phyloP scores from a whole-genome alignment of 148 eudicot genomes.

The Drosera capensis region DNA sequence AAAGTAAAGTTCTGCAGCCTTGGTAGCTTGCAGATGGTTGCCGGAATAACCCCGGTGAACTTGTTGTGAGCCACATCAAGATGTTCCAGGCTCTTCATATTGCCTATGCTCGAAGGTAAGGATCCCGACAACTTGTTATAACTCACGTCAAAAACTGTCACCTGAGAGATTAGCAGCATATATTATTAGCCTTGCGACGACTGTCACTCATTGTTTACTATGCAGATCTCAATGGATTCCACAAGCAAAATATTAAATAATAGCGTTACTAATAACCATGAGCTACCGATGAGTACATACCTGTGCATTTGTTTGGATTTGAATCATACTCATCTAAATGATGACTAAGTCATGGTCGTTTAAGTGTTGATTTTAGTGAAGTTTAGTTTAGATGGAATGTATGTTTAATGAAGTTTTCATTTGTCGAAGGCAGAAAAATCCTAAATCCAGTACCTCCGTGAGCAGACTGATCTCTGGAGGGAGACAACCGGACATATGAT shows the following conservation, averaged over 20 bases:
- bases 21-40: slow-evolving; percentile 44
- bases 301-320: too few species aligned
- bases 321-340: too few species aligned
- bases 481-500: slow-evolving; percentile 34
- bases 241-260: too few species aligned
- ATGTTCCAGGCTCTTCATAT: slow-evolving; percentile 47
- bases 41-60: slow-evolving; percentile 44
- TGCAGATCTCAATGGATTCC: too few species aligned
- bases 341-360: too few species aligned
- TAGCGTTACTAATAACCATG: too few species aligned
- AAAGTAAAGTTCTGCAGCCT: slow-evolving; percentile 51
- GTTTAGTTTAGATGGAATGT: too few species aligned
- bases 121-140: slow-evolving; percentile 30
- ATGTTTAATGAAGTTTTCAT: background rate
- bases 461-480: slow-evolving; percentile 36
- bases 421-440: background rate
- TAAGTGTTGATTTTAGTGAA: too few species aligned
- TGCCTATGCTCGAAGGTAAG: slow-evolving; percentile 35
- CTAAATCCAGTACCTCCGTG: slow-evolving; percentile 4
- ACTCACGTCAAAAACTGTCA: slow-evolving; percentile 51
- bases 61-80: slow-evolving; percentile 45
- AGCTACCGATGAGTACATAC: too few species aligned
- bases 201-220: too few species aligned
- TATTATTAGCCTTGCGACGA: too few species aligned
- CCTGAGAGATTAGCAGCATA: too few species aligned